A percentile compares a stretch with the other conserved stretches of the same genome.
These are phyloP conservation scores for Dendrobium catenatum DNA, from an alignment of 106 monocot genomes.

Conservation along the genomic window DNA sequence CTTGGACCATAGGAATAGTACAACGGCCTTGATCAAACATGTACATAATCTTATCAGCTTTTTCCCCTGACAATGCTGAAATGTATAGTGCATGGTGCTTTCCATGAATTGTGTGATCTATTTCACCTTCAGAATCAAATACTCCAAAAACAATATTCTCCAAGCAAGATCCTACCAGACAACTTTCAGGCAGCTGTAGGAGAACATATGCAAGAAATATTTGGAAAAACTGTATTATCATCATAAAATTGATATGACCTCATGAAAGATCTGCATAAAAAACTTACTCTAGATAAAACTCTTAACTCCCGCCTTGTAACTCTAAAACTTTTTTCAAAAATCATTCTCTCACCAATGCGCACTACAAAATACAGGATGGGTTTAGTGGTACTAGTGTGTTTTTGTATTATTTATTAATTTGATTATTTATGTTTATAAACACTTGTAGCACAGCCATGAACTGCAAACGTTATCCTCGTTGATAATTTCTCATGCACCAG, in stretches of 20 bases:
- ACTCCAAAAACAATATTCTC: constrained; percentile 24
- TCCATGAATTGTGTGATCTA: constrained; percentile 25
- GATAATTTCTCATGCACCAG: too few species aligned
- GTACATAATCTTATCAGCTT: constrained; percentile 20
- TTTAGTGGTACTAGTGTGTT: too few species aligned
- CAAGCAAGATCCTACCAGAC: constrained; percentile 11
- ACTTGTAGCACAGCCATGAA: too few species aligned
- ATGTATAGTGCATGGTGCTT: constrained; percentile 23
- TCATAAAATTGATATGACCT: not conserved
- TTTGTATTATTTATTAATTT: too few species aligned
- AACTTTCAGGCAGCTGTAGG: constrained; percentile 15
- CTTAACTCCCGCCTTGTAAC: constrained; percentile 21
- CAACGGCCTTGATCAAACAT: constrained; percentile 20
- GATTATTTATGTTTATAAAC: too few species aligned
- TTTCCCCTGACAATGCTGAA: constrained; percentile 2
- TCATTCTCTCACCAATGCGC: not conserved
- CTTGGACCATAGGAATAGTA: constrained; percentile 13
- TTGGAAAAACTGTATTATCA: not conserved
- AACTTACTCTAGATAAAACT: constrained; percentile 17
- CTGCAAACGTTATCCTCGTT: too few species aligned
- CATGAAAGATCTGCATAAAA: not conserved
- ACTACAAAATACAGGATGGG: too few species aligned
- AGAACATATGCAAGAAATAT: not conserved
- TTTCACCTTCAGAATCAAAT: constrained; percentile 24
- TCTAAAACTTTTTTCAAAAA: constrained; percentile 14